Evolutionary conservation across 179 eudicot genomes (phyloP).

Genomic region (Patellifolia procumbens): DNA sequence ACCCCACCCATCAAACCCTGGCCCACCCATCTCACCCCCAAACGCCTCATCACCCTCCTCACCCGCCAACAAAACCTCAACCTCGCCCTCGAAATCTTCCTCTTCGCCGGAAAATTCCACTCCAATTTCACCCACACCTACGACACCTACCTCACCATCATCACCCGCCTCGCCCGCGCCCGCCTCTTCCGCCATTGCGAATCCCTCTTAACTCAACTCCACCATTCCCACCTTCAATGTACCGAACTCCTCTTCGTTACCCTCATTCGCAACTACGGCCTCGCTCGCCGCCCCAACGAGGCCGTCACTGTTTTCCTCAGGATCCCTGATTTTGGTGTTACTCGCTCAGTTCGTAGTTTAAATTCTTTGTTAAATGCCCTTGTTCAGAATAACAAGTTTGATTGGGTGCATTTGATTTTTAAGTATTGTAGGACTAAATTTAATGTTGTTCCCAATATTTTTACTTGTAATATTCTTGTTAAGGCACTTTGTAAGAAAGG

Average conservation of each 20-base stretch:
- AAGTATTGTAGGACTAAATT: constrained; percentile 49
- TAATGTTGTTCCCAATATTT: constrained; percentile 59
- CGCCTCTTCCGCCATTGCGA: constrained; percentile 60
- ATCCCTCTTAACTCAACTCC: constrained; percentile 46
- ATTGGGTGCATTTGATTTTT: constrained; percentile 58
- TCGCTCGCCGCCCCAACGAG: constrained; percentile 55
- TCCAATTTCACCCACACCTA: constrained; percentile 53
- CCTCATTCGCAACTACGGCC: constrained; percentile 68
- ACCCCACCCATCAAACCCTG: constrained; percentile 80
- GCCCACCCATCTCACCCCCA: constrained; percentile 61
- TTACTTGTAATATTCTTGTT: constrained; percentile 67
- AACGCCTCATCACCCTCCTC: constrained; percentile 57
- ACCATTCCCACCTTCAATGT: constrained; percentile 38
- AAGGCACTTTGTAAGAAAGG: constrained; percentile 68
- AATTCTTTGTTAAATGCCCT: constrained; percentile 67
- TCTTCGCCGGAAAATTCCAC: constrained; percentile 62
- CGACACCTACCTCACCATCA: constrained; percentile 55
- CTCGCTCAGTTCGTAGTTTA: constrained; percentile 61
- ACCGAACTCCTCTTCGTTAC: constrained; percentile 58
- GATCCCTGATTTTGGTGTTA: constrained; percentile 50
- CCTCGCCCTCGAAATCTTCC: constrained; percentile 77
- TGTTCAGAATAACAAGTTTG: constrained; percentile 56
- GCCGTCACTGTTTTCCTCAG: constrained; percentile 54
- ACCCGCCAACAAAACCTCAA: constrained; percentile 66
- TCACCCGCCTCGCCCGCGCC: constrained; percentile 67